Conservation (phyloP, 2,329 filamentous ascomycete species). For the Allantophomopsis cytisporea region DNA sequence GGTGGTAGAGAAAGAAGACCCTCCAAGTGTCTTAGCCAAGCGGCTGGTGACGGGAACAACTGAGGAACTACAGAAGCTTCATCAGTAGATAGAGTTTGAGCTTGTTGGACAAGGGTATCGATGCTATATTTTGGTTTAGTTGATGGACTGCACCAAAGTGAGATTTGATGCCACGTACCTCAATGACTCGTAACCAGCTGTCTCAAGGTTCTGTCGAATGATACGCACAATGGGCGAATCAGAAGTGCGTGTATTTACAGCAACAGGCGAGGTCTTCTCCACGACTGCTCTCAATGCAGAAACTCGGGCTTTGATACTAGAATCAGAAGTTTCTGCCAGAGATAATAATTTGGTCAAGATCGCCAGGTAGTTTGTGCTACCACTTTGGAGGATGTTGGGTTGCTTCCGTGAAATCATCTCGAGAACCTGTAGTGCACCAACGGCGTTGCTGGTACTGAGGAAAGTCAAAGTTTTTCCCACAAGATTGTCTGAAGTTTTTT, state of each 20-base stretch:
- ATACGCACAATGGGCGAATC: slow-evolving; percentile 29
- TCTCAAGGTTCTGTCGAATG: slow-evolving; percentile 40
- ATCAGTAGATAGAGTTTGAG: slow-evolving; percentile 21
- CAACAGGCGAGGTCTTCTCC: slow-evolving; percentile 31
- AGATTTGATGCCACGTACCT: slow-evolving; percentile 23
- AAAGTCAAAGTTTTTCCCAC: no score
- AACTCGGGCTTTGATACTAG: slow-evolving; percentile 10
- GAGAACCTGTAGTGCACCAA: slow-evolving; percentile 26
- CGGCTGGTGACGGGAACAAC: slow-evolving; percentile 46
- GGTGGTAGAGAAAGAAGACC: slow-evolving; percentile 37
- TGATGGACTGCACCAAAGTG: not conserved
- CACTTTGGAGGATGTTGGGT: slow-evolving; percentile 28
- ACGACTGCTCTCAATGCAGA: slow-evolving; percentile 8
- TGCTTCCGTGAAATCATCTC: slow-evolving; percentile 31
- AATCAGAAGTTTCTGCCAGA: slow-evolving; percentile 35
- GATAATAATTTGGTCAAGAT: slow-evolving; percentile 38
- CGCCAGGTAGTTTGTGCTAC: slow-evolving; percentile 30
- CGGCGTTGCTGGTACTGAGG: no score
- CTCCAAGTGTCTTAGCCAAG: slow-evolving; percentile 53
- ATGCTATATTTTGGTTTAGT: slow-evolving; percentile 24
- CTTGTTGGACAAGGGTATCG: slow-evolving; percentile 37
- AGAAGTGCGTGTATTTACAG: slow-evolving; percentile 1
- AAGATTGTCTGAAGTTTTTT: no score
- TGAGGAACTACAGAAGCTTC: slow-evolving; percentile 20
- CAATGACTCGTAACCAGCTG: slow-evolving; percentile 32